Conservation (phyloP, 2,329 filamentous ascomycete species). For the Rugonectria rugulosa region DNA sequence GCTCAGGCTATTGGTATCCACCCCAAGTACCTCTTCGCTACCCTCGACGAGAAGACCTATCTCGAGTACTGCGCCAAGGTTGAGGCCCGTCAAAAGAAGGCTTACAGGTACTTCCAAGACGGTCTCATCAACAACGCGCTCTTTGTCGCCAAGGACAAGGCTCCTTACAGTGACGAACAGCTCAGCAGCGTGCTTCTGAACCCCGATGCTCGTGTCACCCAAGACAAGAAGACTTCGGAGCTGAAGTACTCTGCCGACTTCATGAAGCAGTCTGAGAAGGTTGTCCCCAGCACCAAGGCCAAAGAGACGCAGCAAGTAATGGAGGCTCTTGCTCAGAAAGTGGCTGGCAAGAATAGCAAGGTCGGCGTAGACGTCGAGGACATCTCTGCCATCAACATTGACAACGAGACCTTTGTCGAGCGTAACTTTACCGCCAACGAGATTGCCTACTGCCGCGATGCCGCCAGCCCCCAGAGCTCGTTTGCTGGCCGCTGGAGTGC, state of each 20-base stretch:
- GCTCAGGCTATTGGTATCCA: constrained; percentile 97
- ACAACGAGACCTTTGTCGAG: constrained; percentile 92
- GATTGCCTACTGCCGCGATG: constrained; percentile 84
- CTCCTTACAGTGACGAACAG: constrained; percentile 89
- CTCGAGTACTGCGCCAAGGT: constrained; percentile 86
- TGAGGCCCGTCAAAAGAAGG: constrained; percentile 94
- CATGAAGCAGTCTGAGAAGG: constrained; percentile 70
- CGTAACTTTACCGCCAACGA: constrained; percentile 92
- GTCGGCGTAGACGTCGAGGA: constrained; percentile 95
- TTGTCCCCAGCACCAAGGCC: constrained; percentile 54
- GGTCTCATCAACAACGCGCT: constrained; percentile 97
- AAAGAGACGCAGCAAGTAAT: constrained; percentile 78
- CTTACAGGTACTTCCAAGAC: constrained; percentile 98
- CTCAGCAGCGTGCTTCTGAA: constrained; percentile 91
- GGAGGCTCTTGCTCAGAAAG: constrained; percentile 75
- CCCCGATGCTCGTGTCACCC: constrained; percentile 83
- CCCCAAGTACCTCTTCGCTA: constrained; percentile 92
- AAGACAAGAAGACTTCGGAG: constrained; percentile 86
- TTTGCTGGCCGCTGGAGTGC: constrained; percentile 97
- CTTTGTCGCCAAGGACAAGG: constrained; percentile 92
- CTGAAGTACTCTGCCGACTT: constrained; percentile 77
- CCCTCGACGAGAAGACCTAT: constrained; percentile 88
- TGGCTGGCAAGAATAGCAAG: constrained; percentile 68
- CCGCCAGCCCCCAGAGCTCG: constrained; percentile 82
- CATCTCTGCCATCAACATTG: constrained; percentile 85